A percentile compares a stretch with the other conserved stretches of the same genome.
phyloP scores from a whole-genome alignment of 306 rosid species.

The Cucumis hystrix region DNA sequence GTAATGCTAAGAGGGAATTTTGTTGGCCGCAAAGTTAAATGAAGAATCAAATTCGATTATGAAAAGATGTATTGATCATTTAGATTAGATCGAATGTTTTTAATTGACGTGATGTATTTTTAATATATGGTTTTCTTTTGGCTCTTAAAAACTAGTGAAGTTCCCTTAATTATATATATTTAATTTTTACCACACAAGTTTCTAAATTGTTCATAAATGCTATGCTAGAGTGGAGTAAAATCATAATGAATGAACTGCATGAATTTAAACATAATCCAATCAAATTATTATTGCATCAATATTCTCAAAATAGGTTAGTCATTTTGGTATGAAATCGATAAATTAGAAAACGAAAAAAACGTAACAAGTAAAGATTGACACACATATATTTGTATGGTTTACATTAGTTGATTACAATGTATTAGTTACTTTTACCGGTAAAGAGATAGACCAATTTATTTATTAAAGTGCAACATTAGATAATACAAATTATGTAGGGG shows the following conservation, averaged over 20 bases:
- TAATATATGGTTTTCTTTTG: background rate
- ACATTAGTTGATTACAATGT: too few species aligned
- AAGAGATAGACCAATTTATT: too few species aligned
- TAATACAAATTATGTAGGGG: too few species aligned
- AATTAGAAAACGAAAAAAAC: too few species aligned
- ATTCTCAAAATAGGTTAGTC: too few species aligned
- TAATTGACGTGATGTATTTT: background rate
- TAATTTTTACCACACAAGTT: background rate
- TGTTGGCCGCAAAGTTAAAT: background rate
- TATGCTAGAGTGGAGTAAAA: background rate
- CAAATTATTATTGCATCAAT: background rate
- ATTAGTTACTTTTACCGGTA: too few species aligned
- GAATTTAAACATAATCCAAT: background rate
- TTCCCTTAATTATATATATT: background rate
- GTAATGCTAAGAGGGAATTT: background rate
- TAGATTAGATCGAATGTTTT: background rate
- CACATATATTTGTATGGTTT: too few species aligned
- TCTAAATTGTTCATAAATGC: background rate
- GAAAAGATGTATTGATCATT: background rate
- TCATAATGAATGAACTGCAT: background rate
- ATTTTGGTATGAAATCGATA: too few species aligned
- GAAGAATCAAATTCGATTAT: background rate
- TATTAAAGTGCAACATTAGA: too few species aligned
- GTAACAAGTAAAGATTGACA: too few species aligned
- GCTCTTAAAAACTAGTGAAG: background rate